These are phyloP conservation scores for Pilatotrama ljubarskyi DNA, from an alignment of 768 basidiomycete genomes.

Conservation along the genomic window DNA sequence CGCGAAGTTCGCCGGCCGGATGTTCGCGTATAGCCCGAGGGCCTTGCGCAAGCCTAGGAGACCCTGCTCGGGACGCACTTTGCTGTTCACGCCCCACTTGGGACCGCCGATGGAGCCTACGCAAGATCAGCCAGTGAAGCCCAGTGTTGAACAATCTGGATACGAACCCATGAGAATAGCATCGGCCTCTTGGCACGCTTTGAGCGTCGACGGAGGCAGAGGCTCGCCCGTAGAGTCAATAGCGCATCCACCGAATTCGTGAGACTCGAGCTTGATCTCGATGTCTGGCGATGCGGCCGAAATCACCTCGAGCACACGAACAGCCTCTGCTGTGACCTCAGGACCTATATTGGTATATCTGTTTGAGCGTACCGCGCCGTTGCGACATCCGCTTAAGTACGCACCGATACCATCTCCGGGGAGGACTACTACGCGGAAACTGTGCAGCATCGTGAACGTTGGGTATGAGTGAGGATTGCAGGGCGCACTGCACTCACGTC, in stretches of 20 bases:
- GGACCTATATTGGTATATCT: constrained; percentile 58
- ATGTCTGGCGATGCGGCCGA: constrained; percentile 61
- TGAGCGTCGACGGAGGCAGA: constrained; percentile 78
- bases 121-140: not conserved
- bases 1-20: constrained; percentile 94
- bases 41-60: constrained; percentile 86
- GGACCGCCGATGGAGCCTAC: constrained; percentile 97
- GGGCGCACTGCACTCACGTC: constrained; percentile 23
- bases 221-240: constrained; percentile 89
- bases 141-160: not conserved
- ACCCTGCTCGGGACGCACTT: constrained; percentile 91
- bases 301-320: constrained; percentile 76
- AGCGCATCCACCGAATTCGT: constrained; percentile 89
- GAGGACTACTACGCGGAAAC: constrained; percentile 86
- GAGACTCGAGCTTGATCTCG: constrained; percentile 69
- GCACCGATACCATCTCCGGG: constrained; percentile 97
- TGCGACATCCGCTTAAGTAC: constrained; percentile 16
- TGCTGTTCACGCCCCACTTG: constrained; percentile 91
- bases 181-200: constrained; percentile 90
- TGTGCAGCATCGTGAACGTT: constrained; percentile 31
- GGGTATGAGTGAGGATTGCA: not conserved
- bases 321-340: constrained; percentile 84
- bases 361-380: not conserved
- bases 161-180: constrained; percentile 90
- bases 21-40: constrained; percentile 96